These are phyloP conservation scores for Raphanus raphanistrum DNA, from an alignment of 345 rosid genomes.

Conservation along the genomic window DNA sequence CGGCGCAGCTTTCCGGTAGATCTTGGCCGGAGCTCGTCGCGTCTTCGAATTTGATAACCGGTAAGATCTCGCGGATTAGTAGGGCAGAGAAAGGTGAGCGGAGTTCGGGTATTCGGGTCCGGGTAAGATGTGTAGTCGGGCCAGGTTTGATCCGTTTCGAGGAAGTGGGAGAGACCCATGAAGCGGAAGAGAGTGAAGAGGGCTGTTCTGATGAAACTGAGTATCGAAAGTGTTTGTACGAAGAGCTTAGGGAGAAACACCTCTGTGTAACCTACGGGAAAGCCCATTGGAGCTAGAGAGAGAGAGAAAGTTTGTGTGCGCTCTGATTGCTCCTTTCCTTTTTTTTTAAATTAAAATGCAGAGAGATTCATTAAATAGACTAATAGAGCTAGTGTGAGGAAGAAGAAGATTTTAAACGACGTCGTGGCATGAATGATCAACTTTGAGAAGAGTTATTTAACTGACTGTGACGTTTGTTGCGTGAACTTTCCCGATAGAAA, in stretches of 20 bases:
- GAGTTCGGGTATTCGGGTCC: slow-evolving; percentile 35
- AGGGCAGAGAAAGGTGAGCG: slow-evolving; percentile 64
- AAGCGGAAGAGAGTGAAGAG: slow-evolving; percentile 51
- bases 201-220: slow-evolving; percentile 58
- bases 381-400: slow-evolving; percentile 21
- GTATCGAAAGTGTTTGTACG: slow-evolving; percentile 62
- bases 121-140: slow-evolving; percentile 45
- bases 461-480: slow-evolving; percentile 27
- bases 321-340: neutral
- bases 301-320: neutral
- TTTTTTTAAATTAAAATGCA: neutral
- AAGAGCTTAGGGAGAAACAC: slow-evolving; percentile 69
- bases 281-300: slow-evolving; percentile 56
- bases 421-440: slow-evolving; percentile 5
- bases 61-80: slow-evolving; percentile 79
- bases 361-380: slow-evolving; percentile 29
- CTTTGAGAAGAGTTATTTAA: slow-evolving; percentile 9
- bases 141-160: slow-evolving; percentile 65
- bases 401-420: slow-evolving; percentile 21
- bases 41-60: slow-evolving; percentile 62
- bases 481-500: neutral
- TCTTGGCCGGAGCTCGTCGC: slow-evolving; percentile 39
- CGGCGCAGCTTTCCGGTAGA: slow-evolving; percentile 72
- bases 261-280: slow-evolving; percentile 78
- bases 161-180: slow-evolving; percentile 76